Evolutionary conservation across 2,329 filamentous ascomycete genomes (phyloP), one percentile per base, ranked within the genome.

Genomic region (Fusarium lateritium): DNA sequence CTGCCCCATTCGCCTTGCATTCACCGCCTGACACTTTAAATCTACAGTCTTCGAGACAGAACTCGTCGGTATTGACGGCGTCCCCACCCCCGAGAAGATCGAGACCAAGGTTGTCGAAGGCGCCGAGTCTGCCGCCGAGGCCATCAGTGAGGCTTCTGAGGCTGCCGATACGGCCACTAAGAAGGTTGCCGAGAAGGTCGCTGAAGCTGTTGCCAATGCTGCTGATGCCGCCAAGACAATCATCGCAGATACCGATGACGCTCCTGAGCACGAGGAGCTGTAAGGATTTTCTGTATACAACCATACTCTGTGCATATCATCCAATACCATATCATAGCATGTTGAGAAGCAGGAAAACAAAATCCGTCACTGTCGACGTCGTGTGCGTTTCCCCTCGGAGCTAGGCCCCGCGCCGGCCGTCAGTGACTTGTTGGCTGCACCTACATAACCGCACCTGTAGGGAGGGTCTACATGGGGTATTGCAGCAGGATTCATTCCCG

Each of bases 11-110:
- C 43, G 47, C 56, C 52, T 49, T 38, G n/a, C 36, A 26, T 57
- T 40, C 50, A 26, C 38, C 62, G 50, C 49, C 69, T 71, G 58
- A 75, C 57, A 46, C 42, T 52, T 43, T 40, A 50, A 46, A 70
- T 28, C 43, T 53, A 45, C 74, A 92, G 89, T 98, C 54, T 98
- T 98, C 77, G 93, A 97, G 84, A 97, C 94, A 45, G 94, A 97
- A 82, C 84, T 98, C 71, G 84, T 98, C 75, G 91, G 87, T 57
- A 98, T 98, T 76, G 84, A 90, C 17, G 94, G 94, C 31, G 92
- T 95, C 28, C 77, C 79, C 14, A 76, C 75, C 19, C 77, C 80
- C 49, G 80, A 80, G 58, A 82, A 82, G 72, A 75, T 75, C 47
- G 70, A 76, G 63, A 55, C 55, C 57, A 75, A 76, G 65, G 54